phyloP scores from a whole-genome alignment of 2,329 filamentous ascomycete genomes.

The Arachnomyces sp. region DNA sequence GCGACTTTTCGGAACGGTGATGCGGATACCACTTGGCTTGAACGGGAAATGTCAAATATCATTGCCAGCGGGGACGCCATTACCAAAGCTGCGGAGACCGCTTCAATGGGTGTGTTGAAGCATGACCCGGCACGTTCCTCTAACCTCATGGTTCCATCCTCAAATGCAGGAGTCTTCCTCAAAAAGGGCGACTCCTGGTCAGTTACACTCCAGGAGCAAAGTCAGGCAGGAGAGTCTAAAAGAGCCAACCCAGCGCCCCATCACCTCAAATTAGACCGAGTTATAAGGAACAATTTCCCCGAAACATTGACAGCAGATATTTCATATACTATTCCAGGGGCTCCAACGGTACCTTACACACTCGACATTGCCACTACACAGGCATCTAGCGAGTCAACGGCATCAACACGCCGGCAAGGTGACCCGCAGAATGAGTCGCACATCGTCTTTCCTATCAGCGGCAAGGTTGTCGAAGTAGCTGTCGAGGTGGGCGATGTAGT shows the following conservation, averaged over 20 bases:
- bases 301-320: constrained; percentile 47
- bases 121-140: constrained; percentile 5
- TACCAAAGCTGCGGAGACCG: constrained; percentile 15
- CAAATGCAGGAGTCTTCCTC: constrained; percentile 45
- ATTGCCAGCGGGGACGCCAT: constrained; percentile 27
- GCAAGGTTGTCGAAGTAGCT: constrained; percentile 53
- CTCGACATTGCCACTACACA: constrained; percentile 39
- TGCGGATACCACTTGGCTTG: constrained; percentile 54
- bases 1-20: constrained; percentile 41
- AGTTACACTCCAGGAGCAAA: constrained; percentile 37
- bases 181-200: constrained; percentile 55
- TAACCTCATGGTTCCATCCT: neutral
- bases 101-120: constrained; percentile 2
- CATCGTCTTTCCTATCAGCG: constrained; percentile 50
- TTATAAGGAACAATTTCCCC: constrained; percentile 56
- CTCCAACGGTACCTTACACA: constrained; percentile 35
- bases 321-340: constrained; percentile 37
- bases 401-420: constrained; percentile 43
- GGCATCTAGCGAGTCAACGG: constrained; percentile 30
- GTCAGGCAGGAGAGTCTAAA: constrained; percentile 8
- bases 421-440: constrained; percentile 45
- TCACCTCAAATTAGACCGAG: constrained; percentile 47
- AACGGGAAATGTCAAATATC: constrained; percentile 38
- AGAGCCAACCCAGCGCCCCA: constrained; percentile 24
- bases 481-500: constrained; percentile 48